A percentile compares a stretch with the other conserved stretches of the same genome.
Conservation (phyloP, 495 filamentous ascomycete species). For the Pseudoneurospora amorphoporcata region DNA sequence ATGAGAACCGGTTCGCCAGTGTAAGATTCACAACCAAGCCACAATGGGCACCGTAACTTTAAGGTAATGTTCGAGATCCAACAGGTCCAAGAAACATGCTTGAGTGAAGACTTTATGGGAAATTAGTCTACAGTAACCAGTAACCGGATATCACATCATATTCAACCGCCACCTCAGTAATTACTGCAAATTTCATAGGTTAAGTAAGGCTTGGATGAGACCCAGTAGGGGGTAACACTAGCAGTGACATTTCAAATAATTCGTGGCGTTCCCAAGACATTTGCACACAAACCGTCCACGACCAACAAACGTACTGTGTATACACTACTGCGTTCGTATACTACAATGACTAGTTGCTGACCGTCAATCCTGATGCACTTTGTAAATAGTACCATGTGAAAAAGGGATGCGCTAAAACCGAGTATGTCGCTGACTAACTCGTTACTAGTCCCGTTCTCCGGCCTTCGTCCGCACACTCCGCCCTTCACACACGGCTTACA, state of each 20-base stretch:
- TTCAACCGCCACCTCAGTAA: neutral
- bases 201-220: neutral
- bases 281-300: neutral
- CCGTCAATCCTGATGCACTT: neutral
- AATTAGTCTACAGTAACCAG: neutral
- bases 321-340: neutral
- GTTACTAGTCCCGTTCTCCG: neutral
- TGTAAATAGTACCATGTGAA: neutral
- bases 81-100: neutral
- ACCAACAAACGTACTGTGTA: neutral
- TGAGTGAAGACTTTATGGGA: neutral
- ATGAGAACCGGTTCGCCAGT: neutral
- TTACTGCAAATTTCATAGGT: neutral
- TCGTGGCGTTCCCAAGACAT: neutral
- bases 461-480: neutral
- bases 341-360: neutral
- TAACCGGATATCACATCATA: neutral
- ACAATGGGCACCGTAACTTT: neutral
- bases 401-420: neutral
- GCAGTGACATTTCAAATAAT: neutral
- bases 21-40: neutral
- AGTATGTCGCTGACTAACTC: neutral
- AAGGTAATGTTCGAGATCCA: neutral
- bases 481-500: no score
- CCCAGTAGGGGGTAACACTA: no score